Base-by-base conservation (phyloP, 108 stramenopile species). In the Skeletonema menzelii region DNA sequence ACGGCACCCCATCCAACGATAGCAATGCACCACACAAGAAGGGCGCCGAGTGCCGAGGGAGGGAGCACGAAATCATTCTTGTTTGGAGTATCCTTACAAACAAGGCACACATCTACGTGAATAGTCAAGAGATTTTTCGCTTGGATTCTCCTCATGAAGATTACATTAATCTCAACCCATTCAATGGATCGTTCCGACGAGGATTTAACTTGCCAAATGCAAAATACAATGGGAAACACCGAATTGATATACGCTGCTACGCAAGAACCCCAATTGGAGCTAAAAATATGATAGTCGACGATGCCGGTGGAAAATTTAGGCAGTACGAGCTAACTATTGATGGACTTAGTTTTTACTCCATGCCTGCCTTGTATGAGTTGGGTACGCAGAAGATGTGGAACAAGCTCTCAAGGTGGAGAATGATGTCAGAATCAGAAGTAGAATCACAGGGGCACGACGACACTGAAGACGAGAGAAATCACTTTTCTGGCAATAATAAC, bases 291-390 rank as follows among this genome's bases (percentile, higher is more conserved):
- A 56, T 32, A 24, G 69, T 74, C 17, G 69, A 80, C 27, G 65
- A 73, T 3, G 35, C 68, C 3, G 63, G 68, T n/a, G 85, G 85
- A 10, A 85, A 84, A 62, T 90, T 90, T 66, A 87, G 90, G 58
- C 91, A 91, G 56, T 96, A 96, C 72, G 93, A 96, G 53, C 73
- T 96, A 19, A 81, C 75, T 27, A 75, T 96, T 31, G 93, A 96
- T 63, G 95, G 92, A 10, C 82, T 92, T 63, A 83, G 86, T 17
- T 96, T 87, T 76, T 92, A 87, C 53, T 61, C 53, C 40, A 85
- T 96, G 86, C 95, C 95, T 1, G 93, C 91, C 63, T 82, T 94
- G 55, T 93, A 76, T 66, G 91, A 91, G 55, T 42, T 93, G 17
- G 84, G 72, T 1, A 82, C 82, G 1, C 58, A 73, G 2, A 82